Base-by-base conservation (phyloP, 2,329 filamentous ascomycete genomes). In the Volutella citrinella region DNA sequence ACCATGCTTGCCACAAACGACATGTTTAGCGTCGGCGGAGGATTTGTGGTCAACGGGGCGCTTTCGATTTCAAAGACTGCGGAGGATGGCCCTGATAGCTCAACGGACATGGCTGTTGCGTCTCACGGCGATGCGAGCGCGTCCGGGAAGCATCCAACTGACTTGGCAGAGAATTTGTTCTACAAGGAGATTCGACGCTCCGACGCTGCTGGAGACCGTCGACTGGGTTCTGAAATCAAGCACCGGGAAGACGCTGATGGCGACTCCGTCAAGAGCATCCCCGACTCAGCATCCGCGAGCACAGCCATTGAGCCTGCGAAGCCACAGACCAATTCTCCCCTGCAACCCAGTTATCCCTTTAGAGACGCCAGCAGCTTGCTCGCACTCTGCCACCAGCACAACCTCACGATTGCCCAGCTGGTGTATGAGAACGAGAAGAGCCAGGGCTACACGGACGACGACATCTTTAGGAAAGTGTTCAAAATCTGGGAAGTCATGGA, bases 391-490 rank as follows among this genome's bases (percentile, higher is more conserved):
- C 61, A 66, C 30, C 68, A 70, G 42, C 66, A 73, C 49, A 73
- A 72, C 34, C 53, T 73, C 7, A 73, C 69, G 5, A 73, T 73
- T 18, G 69, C 69, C 1, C 69, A 73, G 43, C 43, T 73, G 19
- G 69, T 73, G 5, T 73, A 71, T 36, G 69, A 73, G 48, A 73
- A 73, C 32, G 69, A 73, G 40, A 72, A 69, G 55, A 70, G 69
- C 43, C 61, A 68, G 5, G 69, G 69, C 8, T 70, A 72, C 35
- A 66, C 65, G 0, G 68, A 73, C 27, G 67, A 70, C 9, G 66
- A 72, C 13, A 71, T 73, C 25, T 59, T 61, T 32, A 49, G 61
- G n/a, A 72, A 70, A 47, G 32, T 72, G 10, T 63, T 66, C 38
- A 61, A 64, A 20, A 72, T 72, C 34, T 73, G 69, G 69, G 58